These are phyloP conservation scores for Cetraspora pellucida DNA, from an alignment of 192 early-diverging fungal genomes.

Conservation along the genomic window DNA sequence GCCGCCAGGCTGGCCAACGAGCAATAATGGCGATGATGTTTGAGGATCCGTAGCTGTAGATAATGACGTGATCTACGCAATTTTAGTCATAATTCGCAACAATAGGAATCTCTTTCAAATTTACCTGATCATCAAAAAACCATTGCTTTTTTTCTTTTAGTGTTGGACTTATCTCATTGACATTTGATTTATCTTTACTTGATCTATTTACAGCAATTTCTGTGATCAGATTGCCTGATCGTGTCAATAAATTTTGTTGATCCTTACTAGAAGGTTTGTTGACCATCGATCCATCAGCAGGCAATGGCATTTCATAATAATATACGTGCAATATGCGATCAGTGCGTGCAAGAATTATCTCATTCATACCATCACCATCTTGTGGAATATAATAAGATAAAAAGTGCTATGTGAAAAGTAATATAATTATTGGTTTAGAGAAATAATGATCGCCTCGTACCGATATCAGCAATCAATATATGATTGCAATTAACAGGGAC, in stretches of 20 bases:
- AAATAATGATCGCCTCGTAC: constrained; percentile 34
- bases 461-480: constrained; percentile 59
- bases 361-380: constrained; percentile 60
- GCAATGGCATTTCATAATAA: constrained; percentile 37
- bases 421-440: neutral
- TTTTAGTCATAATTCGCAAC: constrained; percentile 4
- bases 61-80: constrained; percentile 52
- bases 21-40: constrained; percentile 46
- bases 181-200: neutral
- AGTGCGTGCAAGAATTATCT: constrained; percentile 58
- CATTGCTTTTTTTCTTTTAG: constrained; percentile 54
- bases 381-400: neutral
- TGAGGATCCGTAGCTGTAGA: constrained; percentile 47
- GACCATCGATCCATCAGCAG: constrained; percentile 13
- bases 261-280: neutral
- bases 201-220: constrained; percentile 8
- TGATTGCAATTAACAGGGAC: constrained; percentile 63
- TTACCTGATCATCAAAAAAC: constrained; percentile 60
- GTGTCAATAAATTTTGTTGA: neutral
- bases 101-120: neutral
- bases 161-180: neutral
- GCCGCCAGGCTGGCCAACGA: constrained; percentile 59
- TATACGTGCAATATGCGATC: constrained; percentile 59
- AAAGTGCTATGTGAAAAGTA: neutral
- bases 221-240: neutral